A percentile compares a stretch with the other conserved stretches of the same genome.
phyloP scores from a whole-genome alignment of 495 filamentous ascomycete genomes.

The Xylaria telfairii region DNA sequence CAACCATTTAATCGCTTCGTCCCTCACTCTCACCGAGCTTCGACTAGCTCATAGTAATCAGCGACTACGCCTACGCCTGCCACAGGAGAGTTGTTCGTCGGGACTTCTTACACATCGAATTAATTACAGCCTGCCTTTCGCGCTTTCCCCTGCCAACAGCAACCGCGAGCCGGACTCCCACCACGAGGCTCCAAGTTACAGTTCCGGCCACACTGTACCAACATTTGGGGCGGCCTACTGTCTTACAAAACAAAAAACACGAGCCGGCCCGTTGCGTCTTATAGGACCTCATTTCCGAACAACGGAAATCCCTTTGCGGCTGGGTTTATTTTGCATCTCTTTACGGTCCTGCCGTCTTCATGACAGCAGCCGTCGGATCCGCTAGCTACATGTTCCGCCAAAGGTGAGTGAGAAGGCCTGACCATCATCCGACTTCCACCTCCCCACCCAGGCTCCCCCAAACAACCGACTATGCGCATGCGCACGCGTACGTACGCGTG shows the following conservation, averaged over 20 bases:
- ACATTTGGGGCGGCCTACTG: too few relatives aligned
- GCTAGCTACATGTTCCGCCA: constrained; percentile 13
- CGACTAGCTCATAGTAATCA: constrained; percentile 10
- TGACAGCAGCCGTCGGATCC: background rate
- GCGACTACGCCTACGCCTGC: background rate
- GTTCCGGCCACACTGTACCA: constrained; percentile 5
- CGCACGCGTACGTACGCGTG: background rate
- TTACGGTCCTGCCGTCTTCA: constrained; percentile 2
- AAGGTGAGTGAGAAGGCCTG: constrained; percentile 17
- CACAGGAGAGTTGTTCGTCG: background rate
- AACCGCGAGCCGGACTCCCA: background rate
- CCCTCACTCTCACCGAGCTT: constrained; percentile 23
- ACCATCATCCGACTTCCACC: background rate
- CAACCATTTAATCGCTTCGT: constrained; percentile 22
- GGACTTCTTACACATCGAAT: background rate
- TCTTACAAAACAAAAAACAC: too few relatives aligned
- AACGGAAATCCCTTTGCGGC: too few relatives aligned
- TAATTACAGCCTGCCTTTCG: background rate
- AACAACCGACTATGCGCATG: background rate
- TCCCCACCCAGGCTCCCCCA: background rate
- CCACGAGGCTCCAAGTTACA: constrained; percentile 2
- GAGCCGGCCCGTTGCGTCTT: background rate
- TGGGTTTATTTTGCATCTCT: background rate
- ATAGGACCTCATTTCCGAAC: background rate
- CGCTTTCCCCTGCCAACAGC: background rate